Base-by-base conservation (phyloP, 2,329 filamentous ascomycete genomes). In the Trichoderma sp. region DNA sequence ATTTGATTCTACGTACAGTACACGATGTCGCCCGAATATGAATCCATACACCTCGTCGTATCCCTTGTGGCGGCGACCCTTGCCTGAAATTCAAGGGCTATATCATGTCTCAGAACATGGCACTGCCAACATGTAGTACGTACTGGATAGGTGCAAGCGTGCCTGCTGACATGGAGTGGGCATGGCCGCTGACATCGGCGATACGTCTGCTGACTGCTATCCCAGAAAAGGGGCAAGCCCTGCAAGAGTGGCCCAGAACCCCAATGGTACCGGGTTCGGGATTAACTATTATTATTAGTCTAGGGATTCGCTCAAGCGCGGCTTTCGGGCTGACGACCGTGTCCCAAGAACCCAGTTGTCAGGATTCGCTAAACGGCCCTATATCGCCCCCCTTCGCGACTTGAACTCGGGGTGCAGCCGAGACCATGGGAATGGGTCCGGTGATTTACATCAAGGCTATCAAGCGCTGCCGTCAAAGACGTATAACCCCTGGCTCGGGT, bases 291-390 rank as follows among this genome's bases (percentile, higher is more conserved):
- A 39, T 13, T 37, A 35, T n/a, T 48, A 39, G 15, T 5, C 17
- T 29, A 39, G 45, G 22, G 15, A 63, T 63, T 63, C 19, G 45
- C 22, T 17, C 32, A 63, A 39, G 59, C 59, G 32, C 22, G 8
- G 10, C 27, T 9, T 19, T 53, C 10, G 22, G 59, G 32, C 45
- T 39, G 59, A 25, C 34, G 19, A 63, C 10, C 59, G 22, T 42
- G 25, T 59, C 25, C 56, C 56, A 45, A 27, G 37, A 50, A 50
- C 39, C 58, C 29, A 35, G 58, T 22, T 35, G 27, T 34, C n/a
- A 56, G 61, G 48, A 34, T 64, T 64, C 35, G 35, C 50, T 64
- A 56, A 64, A 45, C 50, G 50, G 50, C 27, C 61, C 50, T 56
- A 42, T 53, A 50, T 45, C 15, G 39, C 29, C 17, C 19, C 34